Evolutionary conservation across 306 rosid species (phyloP).

Genomic region (Acacia confusa): DNA sequence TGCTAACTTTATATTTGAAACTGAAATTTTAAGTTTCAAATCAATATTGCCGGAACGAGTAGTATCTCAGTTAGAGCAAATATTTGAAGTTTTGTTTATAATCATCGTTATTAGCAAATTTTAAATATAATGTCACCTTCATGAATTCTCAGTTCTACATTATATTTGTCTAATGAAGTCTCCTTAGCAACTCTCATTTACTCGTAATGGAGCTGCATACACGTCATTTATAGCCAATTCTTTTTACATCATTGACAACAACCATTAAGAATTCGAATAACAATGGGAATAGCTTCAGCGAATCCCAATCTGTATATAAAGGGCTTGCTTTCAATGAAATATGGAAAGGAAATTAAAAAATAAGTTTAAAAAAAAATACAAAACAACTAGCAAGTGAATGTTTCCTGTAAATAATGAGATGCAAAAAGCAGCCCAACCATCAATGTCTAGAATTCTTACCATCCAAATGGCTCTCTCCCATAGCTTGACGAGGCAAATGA

Average conservation of each 20-base stretch:
- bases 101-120: neutral
- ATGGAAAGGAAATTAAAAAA: neutral
- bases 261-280: too few species aligned
- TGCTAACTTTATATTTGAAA: neutral
- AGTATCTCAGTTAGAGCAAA: neutral
- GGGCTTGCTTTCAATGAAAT: neutral
- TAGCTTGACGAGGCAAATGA: constrained; percentile 8
- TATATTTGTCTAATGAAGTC: neutral
- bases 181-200: neutral
- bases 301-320: too few species aligned
- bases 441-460: constrained; percentile 17
- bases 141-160: neutral
- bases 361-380: neutral
- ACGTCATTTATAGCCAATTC: too few species aligned
- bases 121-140: neutral
- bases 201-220: too few species aligned
- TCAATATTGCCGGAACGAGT: constrained; percentile 1
- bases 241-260: too few species aligned
- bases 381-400: neutral
- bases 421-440: neutral
- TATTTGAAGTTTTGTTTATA: neutral
- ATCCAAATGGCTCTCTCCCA: constrained; percentile 12
- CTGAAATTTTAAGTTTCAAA: neutral
- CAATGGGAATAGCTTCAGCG: too few species aligned
- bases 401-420: neutral